Evolutionary conservation across 2,329 filamentous ascomycete species (phyloP), one percentile per base, ranked within the genome.

Genomic region (Paecilomyces dactylethromorphus): DNA sequence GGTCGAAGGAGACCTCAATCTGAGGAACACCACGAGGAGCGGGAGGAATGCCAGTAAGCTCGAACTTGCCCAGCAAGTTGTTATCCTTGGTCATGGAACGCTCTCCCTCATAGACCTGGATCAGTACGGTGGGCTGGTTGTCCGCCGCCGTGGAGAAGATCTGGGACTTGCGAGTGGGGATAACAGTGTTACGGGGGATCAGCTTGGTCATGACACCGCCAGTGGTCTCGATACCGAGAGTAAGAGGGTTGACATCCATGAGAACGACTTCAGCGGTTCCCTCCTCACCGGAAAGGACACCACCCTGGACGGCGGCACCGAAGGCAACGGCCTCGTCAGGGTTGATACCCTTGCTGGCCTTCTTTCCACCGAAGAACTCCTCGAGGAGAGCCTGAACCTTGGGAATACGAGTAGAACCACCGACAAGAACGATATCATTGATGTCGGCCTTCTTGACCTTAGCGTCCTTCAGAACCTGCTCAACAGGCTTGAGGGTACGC

Each of bases 301-400:
- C 93, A 81, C 89, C 94, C 82, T 99, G 94, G 68, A 97, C 92
- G 68, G 94, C 93, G 64, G 94, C 94, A 81, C 94, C 94, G 76
- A 92, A 97, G 74, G 94, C 94, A 68, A 97, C 94, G 81, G 94
- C 94, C 84, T 97, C 94, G 74, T 99, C 94, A 69, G 94, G 94
- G 87, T 97, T 97, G 78, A 99, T 96, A 80, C 92, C 91, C 91
- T 97, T 97, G 85, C 89, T 92, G 69, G 92, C 92, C 84, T 94
- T 92, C 90, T 97, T 97, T 78, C 92, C 89, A 69, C 75, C 82
- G 77, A 97, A 97, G 86, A 85, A 97, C 80, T 97, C 92, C 84
- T 97, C 92, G 66, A 97, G 90, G 74, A 97, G 87, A 69, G 86
- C 77, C 81, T 95, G 89, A 66, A 97, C 92, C 89, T 97, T 97